Percentiles rank a stretch among this genome's conserved stretches.
phyloP scores from a whole-genome alignment of 805 yeast genomes.

The Pichia insulana region DNA sequence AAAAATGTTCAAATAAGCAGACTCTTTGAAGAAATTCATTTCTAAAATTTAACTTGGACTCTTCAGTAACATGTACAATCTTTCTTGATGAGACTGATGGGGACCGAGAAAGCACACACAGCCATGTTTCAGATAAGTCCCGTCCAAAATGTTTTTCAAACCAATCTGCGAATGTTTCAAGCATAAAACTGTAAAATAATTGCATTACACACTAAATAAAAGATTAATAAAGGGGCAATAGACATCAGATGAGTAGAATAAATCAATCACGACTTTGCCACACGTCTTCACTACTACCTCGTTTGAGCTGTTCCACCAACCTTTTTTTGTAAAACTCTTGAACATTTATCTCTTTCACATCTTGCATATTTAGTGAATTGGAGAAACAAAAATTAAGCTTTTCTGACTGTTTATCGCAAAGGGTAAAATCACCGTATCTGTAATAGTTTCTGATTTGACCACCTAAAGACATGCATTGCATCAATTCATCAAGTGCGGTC shows the following conservation, averaged over 20 bases:
- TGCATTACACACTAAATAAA: too few relatives aligned
- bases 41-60: too few relatives aligned
- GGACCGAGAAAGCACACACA: not conserved
- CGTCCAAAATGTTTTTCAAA: too few relatives aligned
- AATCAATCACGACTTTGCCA: constrained; percentile 44
- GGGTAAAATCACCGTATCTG: constrained; percentile 68
- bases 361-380: constrained; percentile 47
- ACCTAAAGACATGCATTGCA: constrained; percentile 82
- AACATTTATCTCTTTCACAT: constrained; percentile 39
- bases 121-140: constrained; percentile 5
- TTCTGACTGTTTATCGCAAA: constrained; percentile 60
- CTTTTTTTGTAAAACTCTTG: constrained; percentile 64
- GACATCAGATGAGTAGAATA: not conserved
- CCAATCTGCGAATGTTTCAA: too few relatives aligned
- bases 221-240: too few relatives aligned
- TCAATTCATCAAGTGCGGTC: constrained; percentile 80
- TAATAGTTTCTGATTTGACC: constrained; percentile 83
- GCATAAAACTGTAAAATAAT: too few relatives aligned
- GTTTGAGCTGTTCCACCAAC: constrained; percentile 48
- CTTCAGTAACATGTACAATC: too few relatives aligned
- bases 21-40: too few relatives aligned
- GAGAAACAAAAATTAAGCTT: constrained; percentile 76
- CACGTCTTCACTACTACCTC: constrained; percentile 77
- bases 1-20: not conserved
- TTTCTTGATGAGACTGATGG: too few relatives aligned